phyloP scores from a whole-genome alignment of 257 asterid species.

The Ehretia macrophylla region DNA sequence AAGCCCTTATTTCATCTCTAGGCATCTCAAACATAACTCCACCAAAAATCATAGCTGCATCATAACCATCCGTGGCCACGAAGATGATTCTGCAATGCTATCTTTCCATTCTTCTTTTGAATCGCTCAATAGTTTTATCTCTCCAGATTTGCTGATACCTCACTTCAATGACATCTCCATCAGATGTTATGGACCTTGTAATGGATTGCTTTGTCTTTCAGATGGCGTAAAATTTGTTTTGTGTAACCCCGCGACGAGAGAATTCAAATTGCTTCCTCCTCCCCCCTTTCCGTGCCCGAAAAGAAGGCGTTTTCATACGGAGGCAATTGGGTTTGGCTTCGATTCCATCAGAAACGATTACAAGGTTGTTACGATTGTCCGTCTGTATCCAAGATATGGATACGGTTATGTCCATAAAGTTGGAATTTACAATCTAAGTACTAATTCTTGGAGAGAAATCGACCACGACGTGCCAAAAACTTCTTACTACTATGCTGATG shows the following conservation, averaged over 20 bases:
- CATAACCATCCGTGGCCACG: not conserved
- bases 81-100: not conserved
- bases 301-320: not conserved
- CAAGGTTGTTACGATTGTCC: conserved; percentile 1
- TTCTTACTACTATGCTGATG: too few species aligned
- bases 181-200: not conserved
- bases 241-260: conserved; percentile 4
- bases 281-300: not conserved
- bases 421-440: too few species aligned
- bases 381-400: too few species aligned
- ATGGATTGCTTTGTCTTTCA: not conserved
- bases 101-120: not conserved
- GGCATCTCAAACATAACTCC: not conserved
- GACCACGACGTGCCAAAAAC: too few species aligned
- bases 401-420: too few species aligned
- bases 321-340: not conserved
- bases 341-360: not conserved
- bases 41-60: not conserved
- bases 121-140: not conserved
- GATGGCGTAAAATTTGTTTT: not conserved
- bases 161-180: not conserved
- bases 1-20: not conserved
- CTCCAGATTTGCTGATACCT: not conserved
- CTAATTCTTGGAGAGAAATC: too few species aligned
- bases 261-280: conserved; percentile 3